Conservation (phyloP, 305 asterid genomes). For the Lippia alba region DNA sequence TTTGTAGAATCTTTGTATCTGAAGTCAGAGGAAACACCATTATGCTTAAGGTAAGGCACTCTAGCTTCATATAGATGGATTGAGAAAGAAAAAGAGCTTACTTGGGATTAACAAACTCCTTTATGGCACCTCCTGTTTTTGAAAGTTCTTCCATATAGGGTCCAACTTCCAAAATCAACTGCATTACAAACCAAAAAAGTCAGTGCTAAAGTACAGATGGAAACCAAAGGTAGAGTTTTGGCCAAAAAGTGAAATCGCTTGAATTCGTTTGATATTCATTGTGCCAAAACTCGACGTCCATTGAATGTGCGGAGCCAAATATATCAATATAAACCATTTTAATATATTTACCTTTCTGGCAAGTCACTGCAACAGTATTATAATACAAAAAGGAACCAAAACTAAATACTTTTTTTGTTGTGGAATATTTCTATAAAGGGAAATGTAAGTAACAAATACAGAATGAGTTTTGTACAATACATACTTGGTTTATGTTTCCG, state of each 20-base stretch:
- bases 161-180: constrained; percentile 87
- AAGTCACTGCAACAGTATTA: constrained; percentile 2
- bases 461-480: constrained; percentile 25
- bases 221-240: constrained; percentile 8
- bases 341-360: not conserved
- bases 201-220: constrained; percentile 22
- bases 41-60: constrained; percentile 9
- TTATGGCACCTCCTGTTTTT: constrained; percentile 89
- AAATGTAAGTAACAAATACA: constrained; percentile 23
- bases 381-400: constrained; percentile 4
- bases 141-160: constrained; percentile 94
- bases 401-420: not conserved
- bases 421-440: not conserved
- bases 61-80: not conserved
- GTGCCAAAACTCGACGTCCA: not conserved
- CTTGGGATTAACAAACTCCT: constrained; percentile 99
- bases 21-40: constrained; percentile 39
- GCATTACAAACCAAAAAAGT: constrained; percentile 33
- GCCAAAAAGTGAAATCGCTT: constrained; percentile 23
- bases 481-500: constrained; percentile 96
- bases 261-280: constrained; percentile 17
- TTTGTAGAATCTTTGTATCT: constrained; percentile 94
- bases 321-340: constrained; percentile 6
- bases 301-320: not conserved
- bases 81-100: constrained; percentile 45